Evolutionary conservation across 2,329 filamentous ascomycete genomes (phyloP).

Genomic region (Cladosporium sp.): DNA sequence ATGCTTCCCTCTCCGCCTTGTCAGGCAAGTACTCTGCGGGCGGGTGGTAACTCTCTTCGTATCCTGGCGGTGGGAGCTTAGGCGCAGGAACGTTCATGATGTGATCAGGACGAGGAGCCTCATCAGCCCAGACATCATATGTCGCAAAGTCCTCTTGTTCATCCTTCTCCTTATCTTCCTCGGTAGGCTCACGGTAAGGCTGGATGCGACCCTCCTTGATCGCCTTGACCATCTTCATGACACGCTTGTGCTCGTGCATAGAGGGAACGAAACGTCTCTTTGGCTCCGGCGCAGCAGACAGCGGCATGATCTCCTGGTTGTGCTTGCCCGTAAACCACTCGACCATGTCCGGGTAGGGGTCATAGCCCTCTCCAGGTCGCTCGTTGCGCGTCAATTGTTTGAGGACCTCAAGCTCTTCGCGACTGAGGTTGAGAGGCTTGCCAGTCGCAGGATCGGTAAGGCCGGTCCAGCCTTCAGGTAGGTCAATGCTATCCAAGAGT

Average conservation of each 20-base stretch:
- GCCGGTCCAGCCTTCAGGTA: conserved; percentile 96
- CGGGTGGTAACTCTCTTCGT: conserved; percentile 94
- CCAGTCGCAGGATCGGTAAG: conserved; percentile 90
- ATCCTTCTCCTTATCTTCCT: conserved; percentile 49
- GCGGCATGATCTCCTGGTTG: conserved; percentile 79
- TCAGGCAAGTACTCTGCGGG: conserved; percentile 90
- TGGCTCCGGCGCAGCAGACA: conserved; percentile 90
- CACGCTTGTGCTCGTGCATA: conserved; percentile 90
- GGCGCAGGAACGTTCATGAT: conserved; percentile 93
- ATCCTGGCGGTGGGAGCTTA: conserved; percentile 86
- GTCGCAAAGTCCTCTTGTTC: conserved; percentile 65
- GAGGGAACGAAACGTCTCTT: conserved; percentile 94
- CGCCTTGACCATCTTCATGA: conserved; percentile 95
- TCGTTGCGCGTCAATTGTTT: conserved; percentile 86
- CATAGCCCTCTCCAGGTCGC: conserved; percentile 77
- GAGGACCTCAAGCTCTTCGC: conserved; percentile 82
- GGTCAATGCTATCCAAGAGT: conserved; percentile 88
- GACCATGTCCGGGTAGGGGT: conserved; percentile 87
- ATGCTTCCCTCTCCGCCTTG: conserved; percentile 72
- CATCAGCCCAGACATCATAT: conserved; percentile 94
- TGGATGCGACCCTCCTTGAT: conserved; percentile 91
- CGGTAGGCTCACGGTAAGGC: conserved; percentile 74
- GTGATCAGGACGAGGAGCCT: conserved; percentile 73
- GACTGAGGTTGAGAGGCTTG: conserved; percentile 79
- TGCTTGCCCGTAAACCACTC: conserved; percentile 90